Evolutionary conservation across 148 eudicot species (phyloP).

Genomic region (Pouteria glomerata): DNA sequence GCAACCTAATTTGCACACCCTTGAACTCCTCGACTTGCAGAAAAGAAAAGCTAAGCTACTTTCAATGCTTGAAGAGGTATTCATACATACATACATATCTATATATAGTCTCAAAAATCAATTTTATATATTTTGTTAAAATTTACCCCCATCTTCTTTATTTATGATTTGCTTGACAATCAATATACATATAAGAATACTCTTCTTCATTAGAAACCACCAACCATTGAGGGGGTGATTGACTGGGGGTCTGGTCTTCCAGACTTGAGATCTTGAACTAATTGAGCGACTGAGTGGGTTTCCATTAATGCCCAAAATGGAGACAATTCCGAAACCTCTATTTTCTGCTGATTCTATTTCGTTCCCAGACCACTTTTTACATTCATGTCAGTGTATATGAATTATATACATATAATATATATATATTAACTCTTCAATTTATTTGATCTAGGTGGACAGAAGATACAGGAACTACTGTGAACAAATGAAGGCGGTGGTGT

Average conservation of each 20-base stretch:
- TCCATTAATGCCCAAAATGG: conserved; percentile 68
- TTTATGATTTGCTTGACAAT: conserved; percentile 1
- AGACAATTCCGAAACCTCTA: conserved; percentile 30
- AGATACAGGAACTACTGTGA: conserved; percentile 83
- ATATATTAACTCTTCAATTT: not conserved
- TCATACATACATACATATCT: not conserved
- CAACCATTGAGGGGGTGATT: conserved; percentile 10
- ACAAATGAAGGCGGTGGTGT: conserved; percentile 74
- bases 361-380: not conserved
- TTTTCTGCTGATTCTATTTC: not conserved
- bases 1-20: conserved; percentile 42
- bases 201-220: no score
- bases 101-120: not conserved
- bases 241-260: conserved; percentile 1
- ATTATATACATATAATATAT: no score
- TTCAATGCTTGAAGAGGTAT: conserved; percentile 90
- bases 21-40: conserved; percentile 71
- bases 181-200: no score
- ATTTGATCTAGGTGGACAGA: conserved; percentile 62
- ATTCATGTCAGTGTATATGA: no score
- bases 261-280: conserved; percentile 31
- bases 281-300: conserved; percentile 37
- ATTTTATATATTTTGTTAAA: not conserved
- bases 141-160: not conserved
- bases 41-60: conserved; percentile 71